Percentiles rank a stretch among this genome's conserved stretches.
These are phyloP conservation scores for Achlya hypogyna DNA, from an alignment of 352 stramenopile species.

Conservation along the genomic window DNA sequence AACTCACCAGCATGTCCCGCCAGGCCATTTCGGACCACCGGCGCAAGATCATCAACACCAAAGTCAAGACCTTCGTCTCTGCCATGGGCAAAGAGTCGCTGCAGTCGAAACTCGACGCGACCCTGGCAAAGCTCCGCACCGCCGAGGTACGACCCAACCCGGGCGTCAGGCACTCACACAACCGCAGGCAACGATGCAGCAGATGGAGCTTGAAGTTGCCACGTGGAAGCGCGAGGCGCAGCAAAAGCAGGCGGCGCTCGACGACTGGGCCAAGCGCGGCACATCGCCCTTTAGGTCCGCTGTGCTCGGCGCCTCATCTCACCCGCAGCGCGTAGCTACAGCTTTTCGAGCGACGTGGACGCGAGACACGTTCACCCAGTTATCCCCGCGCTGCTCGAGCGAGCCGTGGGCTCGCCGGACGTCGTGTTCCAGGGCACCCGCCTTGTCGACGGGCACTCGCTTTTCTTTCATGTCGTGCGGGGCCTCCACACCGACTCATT, in stretches of 20 bases:
- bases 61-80: constrained; percentile 44
- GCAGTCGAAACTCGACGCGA: constrained; percentile 45
- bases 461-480: constrained; percentile 45
- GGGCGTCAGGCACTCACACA: background rate
- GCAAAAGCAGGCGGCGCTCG: background rate
- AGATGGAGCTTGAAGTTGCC: constrained; percentile 4
- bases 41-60: constrained; percentile 38
- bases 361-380: background rate
- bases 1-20: constrained; percentile 35
- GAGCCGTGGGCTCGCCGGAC: background rate
- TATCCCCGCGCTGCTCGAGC: constrained; percentile 2
- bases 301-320: too few species aligned
- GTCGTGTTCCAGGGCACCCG: constrained; percentile 34
- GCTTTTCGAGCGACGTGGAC: too few species aligned
- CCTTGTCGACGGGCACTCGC: constrained; percentile 31
- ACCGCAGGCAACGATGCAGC: background rate
- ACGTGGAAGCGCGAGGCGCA: constrained; percentile 5
- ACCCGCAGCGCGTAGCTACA: too few species aligned
- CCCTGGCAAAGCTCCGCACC: background rate
- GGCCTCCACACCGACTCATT: background rate
- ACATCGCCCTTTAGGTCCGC: background rate
- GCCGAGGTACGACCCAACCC: background rate
- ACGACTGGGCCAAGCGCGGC: background rate
- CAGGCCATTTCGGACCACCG: constrained; percentile 46
- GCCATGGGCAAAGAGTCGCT: constrained; percentile 57